Evolutionary conservation across 306 rosid genomes (phyloP).

Genomic region (Glycyrrhiza uralensis): DNA sequence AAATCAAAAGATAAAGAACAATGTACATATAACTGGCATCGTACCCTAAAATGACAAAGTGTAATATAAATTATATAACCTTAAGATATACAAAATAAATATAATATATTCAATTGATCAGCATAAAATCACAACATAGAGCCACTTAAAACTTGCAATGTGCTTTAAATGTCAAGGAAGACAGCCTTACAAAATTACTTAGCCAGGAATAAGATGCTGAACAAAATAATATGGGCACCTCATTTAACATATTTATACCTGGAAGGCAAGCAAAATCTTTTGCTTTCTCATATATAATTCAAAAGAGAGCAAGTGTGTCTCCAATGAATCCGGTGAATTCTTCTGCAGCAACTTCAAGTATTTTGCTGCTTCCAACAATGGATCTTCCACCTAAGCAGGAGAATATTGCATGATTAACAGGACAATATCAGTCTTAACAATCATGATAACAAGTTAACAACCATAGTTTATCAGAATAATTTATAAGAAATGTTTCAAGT

Average conservation of each 20-base stretch:
- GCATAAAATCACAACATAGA: slow-evolving; percentile 8
- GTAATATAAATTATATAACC: not conserved
- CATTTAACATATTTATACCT: slow-evolving; percentile 45
- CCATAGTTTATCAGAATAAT: not conserved
- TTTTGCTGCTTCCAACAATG: slow-evolving; percentile 81
- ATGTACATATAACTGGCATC: slow-evolving; percentile 3
- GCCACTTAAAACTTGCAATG: not conserved
- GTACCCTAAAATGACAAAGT: not conserved
- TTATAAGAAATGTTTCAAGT: not conserved
- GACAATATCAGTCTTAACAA: slow-evolving; percentile 9
- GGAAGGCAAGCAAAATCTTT: slow-evolving; percentile 85
- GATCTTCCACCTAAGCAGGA: slow-evolving; percentile 72
- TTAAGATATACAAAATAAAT: slow-evolving; percentile 6
- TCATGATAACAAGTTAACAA: not conserved
- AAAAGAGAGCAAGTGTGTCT: slow-evolving; percentile 89
- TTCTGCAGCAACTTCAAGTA: slow-evolving; percentile 94
- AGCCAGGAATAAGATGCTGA: not conserved
- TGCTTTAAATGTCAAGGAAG: slow-evolving; percentile 1
- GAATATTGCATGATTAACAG: not conserved
- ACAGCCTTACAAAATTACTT: not conserved
- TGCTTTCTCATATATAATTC: slow-evolving; percentile 84
- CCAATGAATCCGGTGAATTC: slow-evolving; percentile 73
- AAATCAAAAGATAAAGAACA: slow-evolving; percentile 17
- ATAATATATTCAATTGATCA: slow-evolving; percentile 9
- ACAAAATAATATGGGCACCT: not conserved